Percentiles rank a stretch among this genome's conserved stretches.
These are phyloP conservation scores for Piloderma croceum DNA, from an alignment of 768 basidiomycete species.

Conservation along the genomic window DNA sequence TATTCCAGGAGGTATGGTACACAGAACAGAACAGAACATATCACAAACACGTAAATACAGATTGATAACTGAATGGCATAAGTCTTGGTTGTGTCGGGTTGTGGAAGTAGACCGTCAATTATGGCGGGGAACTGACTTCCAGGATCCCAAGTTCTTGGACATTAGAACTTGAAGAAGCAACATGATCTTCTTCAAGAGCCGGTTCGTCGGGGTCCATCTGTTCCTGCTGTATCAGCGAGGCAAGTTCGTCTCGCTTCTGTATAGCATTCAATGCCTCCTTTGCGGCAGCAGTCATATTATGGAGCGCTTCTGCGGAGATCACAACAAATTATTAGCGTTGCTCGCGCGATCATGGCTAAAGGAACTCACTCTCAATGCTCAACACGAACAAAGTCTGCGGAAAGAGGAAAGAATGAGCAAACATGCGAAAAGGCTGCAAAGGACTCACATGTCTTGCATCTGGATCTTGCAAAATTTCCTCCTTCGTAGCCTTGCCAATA, in stretches of 20 bases:
- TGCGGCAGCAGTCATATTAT: conserved; percentile 13
- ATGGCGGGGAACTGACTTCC: no score
- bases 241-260: conserved; percentile 16
- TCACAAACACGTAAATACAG: no score
- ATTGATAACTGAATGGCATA: no score
- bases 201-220: no score
- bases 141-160: no score
- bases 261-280: conserved; percentile 13
- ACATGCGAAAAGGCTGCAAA: background rate
- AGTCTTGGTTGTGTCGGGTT: no score
- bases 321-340: background rate
- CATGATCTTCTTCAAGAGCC: no score
- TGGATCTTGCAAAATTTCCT: conserved; percentile 38
- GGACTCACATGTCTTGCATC: conserved; percentile 37
- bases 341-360: background rate
- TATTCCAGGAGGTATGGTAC: no score
- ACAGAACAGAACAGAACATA: no score
- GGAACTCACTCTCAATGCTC: conserved; percentile 40
- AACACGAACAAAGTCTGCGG: conserved; percentile 37
- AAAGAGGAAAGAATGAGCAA: background rate
- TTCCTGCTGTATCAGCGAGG: no score
- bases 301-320: conserved; percentile 12
- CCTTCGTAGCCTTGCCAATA: conserved; percentile 28
- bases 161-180: no score
- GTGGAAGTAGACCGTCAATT: no score